Percentiles rank a stretch among this genome's conserved stretches.
Evolutionary conservation across 1,139 yeast species (phyloP).

Genomic region (Sugiyamaella pinicola): DNA sequence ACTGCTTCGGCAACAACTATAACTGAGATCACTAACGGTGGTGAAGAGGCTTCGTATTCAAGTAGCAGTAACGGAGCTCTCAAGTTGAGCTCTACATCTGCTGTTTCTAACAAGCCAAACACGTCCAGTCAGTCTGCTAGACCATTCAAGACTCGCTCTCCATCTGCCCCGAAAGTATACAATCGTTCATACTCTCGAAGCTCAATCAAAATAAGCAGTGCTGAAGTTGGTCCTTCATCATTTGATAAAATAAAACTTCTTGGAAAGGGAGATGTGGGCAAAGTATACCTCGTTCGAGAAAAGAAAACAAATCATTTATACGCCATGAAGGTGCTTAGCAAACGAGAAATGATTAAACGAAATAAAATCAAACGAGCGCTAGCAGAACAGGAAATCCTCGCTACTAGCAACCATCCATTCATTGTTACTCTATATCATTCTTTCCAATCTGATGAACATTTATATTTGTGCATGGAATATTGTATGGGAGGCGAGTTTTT

Average conservation of each 20-base stretch:
- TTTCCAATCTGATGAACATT: slow-evolving; percentile 88
- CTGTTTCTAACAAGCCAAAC: not conserved
- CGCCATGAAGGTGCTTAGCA: slow-evolving; percentile 91
- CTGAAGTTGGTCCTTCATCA: slow-evolving; percentile 80
- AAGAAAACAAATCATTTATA: slow-evolving; percentile 71
- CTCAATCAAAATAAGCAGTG: slow-evolving; percentile 72
- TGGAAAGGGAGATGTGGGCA: slow-evolving; percentile 98
- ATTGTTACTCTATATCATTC: slow-evolving; percentile 95
- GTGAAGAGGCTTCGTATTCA: no score
- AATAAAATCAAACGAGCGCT: slow-evolving; percentile 92
- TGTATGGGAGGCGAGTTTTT: slow-evolving; percentile 99
- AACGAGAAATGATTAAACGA: slow-evolving; percentile 91
- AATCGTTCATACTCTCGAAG: slow-evolving; percentile 59
- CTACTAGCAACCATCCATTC: slow-evolving; percentile 95
- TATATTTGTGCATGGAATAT: slow-evolving; percentile 97
- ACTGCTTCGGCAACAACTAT: not conserved
- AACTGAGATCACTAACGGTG: no score
- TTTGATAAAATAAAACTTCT: slow-evolving; percentile 85
- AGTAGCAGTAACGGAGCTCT: not conserved
- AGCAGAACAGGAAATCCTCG: slow-evolving; percentile 95
- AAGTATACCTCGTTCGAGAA: slow-evolving; percentile 88
- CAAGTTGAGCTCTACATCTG: not conserved
- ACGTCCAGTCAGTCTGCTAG: not conserved
- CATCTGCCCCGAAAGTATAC: slow-evolving; percentile 39
- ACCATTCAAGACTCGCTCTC: slow-evolving; percentile 34